Evolutionary conservation across 768 basidiomycete genomes (phyloP).

Genomic region (Calocybe gangraenosa): DNA sequence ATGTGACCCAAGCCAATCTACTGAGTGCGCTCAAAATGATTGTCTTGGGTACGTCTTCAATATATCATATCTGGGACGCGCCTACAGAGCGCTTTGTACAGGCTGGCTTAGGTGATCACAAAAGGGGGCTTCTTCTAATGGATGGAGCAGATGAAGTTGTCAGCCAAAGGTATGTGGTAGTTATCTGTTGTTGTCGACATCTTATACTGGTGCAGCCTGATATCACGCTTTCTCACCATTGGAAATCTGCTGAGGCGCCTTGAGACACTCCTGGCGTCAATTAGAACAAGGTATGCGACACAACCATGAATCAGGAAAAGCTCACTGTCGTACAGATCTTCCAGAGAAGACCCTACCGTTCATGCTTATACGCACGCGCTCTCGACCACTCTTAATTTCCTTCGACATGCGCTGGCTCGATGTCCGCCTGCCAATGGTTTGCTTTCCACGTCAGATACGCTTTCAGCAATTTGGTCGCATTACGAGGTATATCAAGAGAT

Average conservation of each 20-base stretch:
- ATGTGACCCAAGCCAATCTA: conserved; percentile 44
- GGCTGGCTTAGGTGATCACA: conserved; percentile 28
- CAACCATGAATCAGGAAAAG: neutral
- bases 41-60: conserved; percentile 65
- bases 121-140: conserved; percentile 37
- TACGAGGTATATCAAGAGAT: conserved; percentile 48
- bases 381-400: conserved; percentile 46
- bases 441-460: conserved; percentile 16
- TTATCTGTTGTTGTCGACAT: neutral
- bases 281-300: conserved; percentile 46
- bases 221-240: conserved; percentile 60
- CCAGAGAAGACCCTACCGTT: conserved; percentile 46
- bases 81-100: conserved; percentile 53
- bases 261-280: conserved; percentile 43
- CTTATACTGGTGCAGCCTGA: conserved; percentile 36
- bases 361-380: conserved; percentile 68
- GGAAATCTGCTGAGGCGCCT: conserved; percentile 66
- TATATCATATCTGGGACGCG: conserved; percentile 61
- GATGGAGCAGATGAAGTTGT: conserved; percentile 55
- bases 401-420: conserved; percentile 42
- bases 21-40: conserved; percentile 50
- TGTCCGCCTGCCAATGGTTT: conserved; percentile 32
- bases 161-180: conserved; percentile 46
- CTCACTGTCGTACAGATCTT: conserved; percentile 29
- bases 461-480: conserved; percentile 44